Base-by-base conservation (phyloP, 805 yeast species). In the Hanseniaspora osmophila region DNA sequence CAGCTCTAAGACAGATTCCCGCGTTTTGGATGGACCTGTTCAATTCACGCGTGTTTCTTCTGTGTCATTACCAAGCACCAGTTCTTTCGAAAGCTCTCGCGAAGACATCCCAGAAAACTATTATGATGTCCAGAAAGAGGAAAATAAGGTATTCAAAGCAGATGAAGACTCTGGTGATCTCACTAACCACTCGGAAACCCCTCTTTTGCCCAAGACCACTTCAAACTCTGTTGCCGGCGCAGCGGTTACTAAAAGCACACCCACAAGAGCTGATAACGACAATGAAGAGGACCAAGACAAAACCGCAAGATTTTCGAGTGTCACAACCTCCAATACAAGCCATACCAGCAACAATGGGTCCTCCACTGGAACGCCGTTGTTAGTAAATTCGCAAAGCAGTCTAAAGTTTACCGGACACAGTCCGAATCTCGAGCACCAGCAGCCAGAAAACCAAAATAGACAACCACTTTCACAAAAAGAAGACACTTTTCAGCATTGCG, bases 11-110 rank as follows among this genome's bases (percentile, higher is more conserved):
- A 22, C 4, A 22, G 27, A 27, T 38, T 46, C 54, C 6, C 49
- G 51, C 45, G 57, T 67, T 2, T 48, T 66, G 27, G 69, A 67
- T 49, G 68, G 65, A 22, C 69, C 71, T 9, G 63, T 67, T 17
- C 63, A 61, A 45, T 64, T 68, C 50, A 67, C 65, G 27, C 57
- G 71, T 41, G 69, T 67, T 2, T 65, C 70, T 0, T 62, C 69
- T 2, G 60, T 65, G 1, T 58, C 64, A 3, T 57, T 53, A 11
- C 44, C 54, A 37, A 55, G 58, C 45, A 54, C 50, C 3, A 47
- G 49, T 27, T 50, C 57, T 11, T 54, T 58, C 22, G 51, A 49
- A 39, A 56, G 44, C 32, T 42, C 47, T n/a, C 16, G 43, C 30
- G 52, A 49, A 6, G 40, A 45, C 6, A 44, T 44, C n/a, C 47